phyloP scores from a whole-genome alignment of 352 stramenopile species.

The Hyphochytrium catenoides region DNA sequence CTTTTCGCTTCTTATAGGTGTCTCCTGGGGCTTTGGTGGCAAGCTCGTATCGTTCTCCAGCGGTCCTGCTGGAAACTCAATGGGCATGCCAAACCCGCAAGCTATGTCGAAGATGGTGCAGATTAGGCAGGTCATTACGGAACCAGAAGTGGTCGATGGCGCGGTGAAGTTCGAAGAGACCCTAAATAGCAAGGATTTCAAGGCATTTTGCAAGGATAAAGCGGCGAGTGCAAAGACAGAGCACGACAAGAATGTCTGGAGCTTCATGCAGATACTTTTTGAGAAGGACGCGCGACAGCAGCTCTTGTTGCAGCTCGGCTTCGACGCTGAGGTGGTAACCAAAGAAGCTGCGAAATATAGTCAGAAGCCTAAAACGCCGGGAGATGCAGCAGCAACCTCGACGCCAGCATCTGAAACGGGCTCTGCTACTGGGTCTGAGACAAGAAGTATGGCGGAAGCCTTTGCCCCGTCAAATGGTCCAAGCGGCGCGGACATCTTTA shows the following conservation, averaged over 20 bases:
- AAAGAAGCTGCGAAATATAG: constrained; percentile 49
- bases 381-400: constrained; percentile 5
- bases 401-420: too few species aligned
- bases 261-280: constrained; percentile 82
- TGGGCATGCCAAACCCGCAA: constrained; percentile 2
- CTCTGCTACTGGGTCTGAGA: too few species aligned
- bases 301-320: constrained; percentile 78
- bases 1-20: too few species aligned
- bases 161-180: constrained; percentile 69
- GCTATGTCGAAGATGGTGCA: constrained; percentile 30
- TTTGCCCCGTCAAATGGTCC: too few species aligned
- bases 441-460: too few species aligned
- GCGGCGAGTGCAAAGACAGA: constrained; percentile 23
- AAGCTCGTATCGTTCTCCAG: constrained; percentile 71
- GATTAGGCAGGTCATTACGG: constrained; percentile 45
- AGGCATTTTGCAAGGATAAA: constrained; percentile 74
- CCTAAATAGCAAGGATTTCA: constrained; percentile 68
- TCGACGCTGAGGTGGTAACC: constrained; percentile 75
- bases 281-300: constrained; percentile 80
- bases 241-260: constrained; percentile 55
- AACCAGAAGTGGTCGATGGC: constrained; percentile 44
- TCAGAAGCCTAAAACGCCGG: constrained; percentile 14
- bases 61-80: constrained; percentile 5
- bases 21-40: constrained; percentile 88
- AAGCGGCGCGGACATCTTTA: too few species aligned